A percentile compares a stretch with the other conserved stretches of the same genome.
Conservation (phyloP, 2,329 filamentous ascomycete species). For the Alternaria solani region DNA sequence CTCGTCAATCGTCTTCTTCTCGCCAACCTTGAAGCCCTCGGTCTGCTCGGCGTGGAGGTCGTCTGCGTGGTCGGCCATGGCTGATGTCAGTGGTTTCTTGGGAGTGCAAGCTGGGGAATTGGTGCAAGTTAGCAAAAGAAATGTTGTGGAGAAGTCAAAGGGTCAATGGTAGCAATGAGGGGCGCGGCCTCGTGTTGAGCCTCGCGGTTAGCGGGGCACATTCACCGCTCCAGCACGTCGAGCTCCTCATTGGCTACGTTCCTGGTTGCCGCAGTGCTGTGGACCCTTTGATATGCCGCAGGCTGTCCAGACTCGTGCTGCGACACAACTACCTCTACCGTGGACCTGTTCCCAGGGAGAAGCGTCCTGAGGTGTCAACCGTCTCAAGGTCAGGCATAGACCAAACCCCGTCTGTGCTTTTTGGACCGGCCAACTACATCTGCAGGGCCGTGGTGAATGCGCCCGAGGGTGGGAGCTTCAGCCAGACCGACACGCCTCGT, state of each 20-base stretch:
- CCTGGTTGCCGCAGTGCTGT: conserved; percentile 25
- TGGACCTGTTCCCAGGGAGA: neutral
- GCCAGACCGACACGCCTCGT: conserved; percentile 1
- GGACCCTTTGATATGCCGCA: conserved; percentile 15
- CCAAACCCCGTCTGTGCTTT: conserved; percentile 17
- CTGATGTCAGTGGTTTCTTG: conserved; percentile 17
- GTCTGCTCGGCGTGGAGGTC: conserved; percentile 88
- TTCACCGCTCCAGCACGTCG: conserved; percentile 30
- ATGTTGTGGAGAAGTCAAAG: conserved; percentile 17
- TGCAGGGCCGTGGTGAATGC: neutral
- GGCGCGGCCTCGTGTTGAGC: conserved; percentile 25
- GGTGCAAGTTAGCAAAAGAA: conserved; percentile 13
- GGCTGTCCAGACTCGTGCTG: conserved; percentile 18
- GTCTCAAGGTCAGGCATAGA: conserved; percentile 15
- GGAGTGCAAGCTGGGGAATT: neutral
- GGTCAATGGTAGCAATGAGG: conserved; percentile 22
- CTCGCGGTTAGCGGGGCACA: conserved; percentile 35
- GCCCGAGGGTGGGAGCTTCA: neutral
- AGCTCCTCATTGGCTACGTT: conserved; percentile 24
- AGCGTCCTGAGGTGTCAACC: conserved; percentile 1
- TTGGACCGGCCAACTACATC: neutral
- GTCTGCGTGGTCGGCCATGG: conserved; percentile 64
- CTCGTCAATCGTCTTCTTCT: conserved; percentile 97
- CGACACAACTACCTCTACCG: conserved; percentile 3
- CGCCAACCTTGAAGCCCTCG: conserved; percentile 95